Conservation (phyloP, 306 rosid genomes). For the Echinosophora koreensis region DNA sequence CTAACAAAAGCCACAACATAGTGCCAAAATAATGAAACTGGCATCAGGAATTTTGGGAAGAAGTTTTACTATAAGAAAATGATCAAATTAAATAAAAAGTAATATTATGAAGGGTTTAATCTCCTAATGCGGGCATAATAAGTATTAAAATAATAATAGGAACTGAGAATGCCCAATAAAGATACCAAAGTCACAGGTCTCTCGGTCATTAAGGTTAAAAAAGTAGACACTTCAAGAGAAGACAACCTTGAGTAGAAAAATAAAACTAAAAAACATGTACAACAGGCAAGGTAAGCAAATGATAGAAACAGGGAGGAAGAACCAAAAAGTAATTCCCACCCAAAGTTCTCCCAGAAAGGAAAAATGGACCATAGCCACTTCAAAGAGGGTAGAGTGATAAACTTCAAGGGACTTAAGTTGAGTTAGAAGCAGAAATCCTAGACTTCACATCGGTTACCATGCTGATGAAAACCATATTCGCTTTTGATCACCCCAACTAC, state of each 20-base stretch:
- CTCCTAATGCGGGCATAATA: not conserved
- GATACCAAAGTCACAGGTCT: constrained; percentile 20
- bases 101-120: not conserved
- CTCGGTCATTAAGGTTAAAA: not conserved
- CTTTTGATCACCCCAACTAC: constrained; percentile 16
- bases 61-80: too few relatives aligned
- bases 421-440: constrained; percentile 4
- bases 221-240: constrained; percentile 4
- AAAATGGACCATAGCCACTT: not conserved
- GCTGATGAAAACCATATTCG: not conserved
- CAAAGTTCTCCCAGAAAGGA: not conserved
- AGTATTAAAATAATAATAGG: not conserved
- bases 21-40: not conserved
- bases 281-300: constrained; percentile 19
- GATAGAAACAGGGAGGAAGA: not conserved
- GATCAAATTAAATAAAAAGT: too few relatives aligned
- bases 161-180: not conserved
- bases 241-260: not conserved
- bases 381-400: not conserved
- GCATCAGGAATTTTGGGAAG: not conserved
- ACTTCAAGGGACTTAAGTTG: not conserved
- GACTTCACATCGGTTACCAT: not conserved
- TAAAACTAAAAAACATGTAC: not conserved
- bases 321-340: not conserved
- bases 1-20: not conserved